Percentiles rank a stretch among this genome's conserved stretches.
Evolutionary conservation across 495 filamentous ascomycete genomes (phyloP).

Genomic region (Pyronema domesticum): DNA sequence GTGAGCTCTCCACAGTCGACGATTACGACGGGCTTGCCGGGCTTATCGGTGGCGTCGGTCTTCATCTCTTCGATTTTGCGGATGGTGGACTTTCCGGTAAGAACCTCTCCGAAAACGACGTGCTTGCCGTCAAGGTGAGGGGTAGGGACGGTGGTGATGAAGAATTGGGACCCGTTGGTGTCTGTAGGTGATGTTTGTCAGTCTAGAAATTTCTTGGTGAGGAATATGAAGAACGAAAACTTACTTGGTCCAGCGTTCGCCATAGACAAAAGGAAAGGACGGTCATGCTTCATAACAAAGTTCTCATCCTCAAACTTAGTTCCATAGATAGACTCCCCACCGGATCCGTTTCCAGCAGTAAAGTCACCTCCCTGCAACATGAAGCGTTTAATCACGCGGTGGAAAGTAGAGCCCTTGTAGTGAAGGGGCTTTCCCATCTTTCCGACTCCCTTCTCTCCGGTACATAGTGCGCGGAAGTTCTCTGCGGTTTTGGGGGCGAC

Average conservation of each 20-base stretch:
- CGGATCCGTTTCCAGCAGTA: slow-evolving; percentile 80
- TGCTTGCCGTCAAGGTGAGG: slow-evolving; percentile 93
- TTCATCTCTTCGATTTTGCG: slow-evolving; percentile 74
- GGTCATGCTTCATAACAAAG: slow-evolving; percentile 82
- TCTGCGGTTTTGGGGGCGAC: slow-evolving; percentile 85
- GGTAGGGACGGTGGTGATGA: slow-evolving; percentile 83
- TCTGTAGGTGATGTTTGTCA: slow-evolving; percentile 25
- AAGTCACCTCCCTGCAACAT: slow-evolving; percentile 99
- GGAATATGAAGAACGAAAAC: slow-evolving; percentile 22
- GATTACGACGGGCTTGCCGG: slow-evolving; percentile 51
- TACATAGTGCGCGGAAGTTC: slow-evolving; percentile 95
- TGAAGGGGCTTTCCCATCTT: slow-evolving; percentile 70
- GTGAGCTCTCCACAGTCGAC: slow-evolving; percentile 72
- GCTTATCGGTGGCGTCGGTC: slow-evolving; percentile 68
- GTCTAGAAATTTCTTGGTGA: background rate
- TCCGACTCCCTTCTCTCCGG: slow-evolving; percentile 69
- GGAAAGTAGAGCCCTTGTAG: slow-evolving; percentile 72
- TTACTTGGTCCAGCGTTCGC: slow-evolving; percentile 89
- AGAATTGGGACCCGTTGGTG: slow-evolving; percentile 97
- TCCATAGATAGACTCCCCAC: slow-evolving; percentile 95
- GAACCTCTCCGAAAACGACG: slow-evolving; percentile 93
- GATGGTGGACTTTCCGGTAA: slow-evolving; percentile 78
- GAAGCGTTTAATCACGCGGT: slow-evolving; percentile 93
- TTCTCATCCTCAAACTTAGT: slow-evolving; percentile 97
- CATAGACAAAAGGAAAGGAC: slow-evolving; percentile 90